These are phyloP conservation scores for Ramaria rubella DNA, from an alignment of 768 basidiomycete genomes.

Conservation along the genomic window DNA sequence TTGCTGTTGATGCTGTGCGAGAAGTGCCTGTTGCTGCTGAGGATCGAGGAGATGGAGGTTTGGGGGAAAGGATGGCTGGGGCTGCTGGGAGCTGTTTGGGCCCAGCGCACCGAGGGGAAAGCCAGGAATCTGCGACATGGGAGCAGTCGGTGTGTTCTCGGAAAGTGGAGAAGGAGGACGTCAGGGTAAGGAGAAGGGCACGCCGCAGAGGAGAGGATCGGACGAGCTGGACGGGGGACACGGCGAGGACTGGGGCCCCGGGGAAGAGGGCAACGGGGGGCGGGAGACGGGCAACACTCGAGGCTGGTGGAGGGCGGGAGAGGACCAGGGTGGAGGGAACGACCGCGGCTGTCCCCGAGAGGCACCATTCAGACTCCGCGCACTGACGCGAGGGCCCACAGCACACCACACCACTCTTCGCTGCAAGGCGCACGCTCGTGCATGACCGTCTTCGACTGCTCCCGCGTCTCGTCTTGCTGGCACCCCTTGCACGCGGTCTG, in stretches of 20 bases:
- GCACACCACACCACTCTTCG: too few relatives aligned
- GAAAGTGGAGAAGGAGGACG: background rate
- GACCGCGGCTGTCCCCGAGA: background rate
- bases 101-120: conserved; percentile 1
- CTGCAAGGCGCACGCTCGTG: too few relatives aligned
- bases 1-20: conserved; percentile 34
- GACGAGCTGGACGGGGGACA: background rate
- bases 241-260: background rate
- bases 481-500: too few relatives aligned
- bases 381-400: background rate
- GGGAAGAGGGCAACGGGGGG: background rate
- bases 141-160: background rate
- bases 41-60: background rate
- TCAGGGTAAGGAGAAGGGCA: background rate
- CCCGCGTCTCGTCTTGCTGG: too few relatives aligned
- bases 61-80: background rate
- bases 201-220: background rate
- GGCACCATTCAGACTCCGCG: background rate
- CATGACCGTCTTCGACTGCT: too few relatives aligned
- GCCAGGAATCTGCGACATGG: conserved; percentile 12
- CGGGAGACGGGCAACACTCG: background rate
- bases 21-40: conserved; percentile 16
- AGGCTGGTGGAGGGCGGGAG: conserved; percentile 4
- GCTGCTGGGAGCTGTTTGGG: background rate
- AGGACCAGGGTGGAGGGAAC: background rate